A percentile compares a stretch with the other conserved stretches of the same genome.
Conservation (phyloP, 2,329 filamentous ascomycete genomes). For the Fusarium newnesense region DNA sequence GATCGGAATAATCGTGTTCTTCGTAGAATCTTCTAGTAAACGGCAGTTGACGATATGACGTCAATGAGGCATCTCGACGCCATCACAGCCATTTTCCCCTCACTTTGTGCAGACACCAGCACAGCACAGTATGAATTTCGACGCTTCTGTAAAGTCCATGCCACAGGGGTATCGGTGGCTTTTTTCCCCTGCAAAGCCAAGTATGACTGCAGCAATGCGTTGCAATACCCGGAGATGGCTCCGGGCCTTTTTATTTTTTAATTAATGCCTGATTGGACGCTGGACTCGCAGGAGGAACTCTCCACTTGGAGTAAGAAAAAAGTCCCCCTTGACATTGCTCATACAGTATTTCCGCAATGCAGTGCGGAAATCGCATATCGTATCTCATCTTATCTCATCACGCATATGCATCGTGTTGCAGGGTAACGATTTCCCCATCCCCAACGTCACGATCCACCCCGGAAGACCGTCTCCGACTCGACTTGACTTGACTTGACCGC, state of each 20-base stretch:
- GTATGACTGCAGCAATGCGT: not conserved
- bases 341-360: not conserved
- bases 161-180: conserved; percentile 6
- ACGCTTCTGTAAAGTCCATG: conserved; percentile 11
- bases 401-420: conserved; percentile 2
- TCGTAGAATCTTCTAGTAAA: conserved; percentile 21
- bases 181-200: not conserved
- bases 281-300: conserved; percentile 37
- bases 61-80: conserved; percentile 38
- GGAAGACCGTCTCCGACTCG: conserved; percentile 39
- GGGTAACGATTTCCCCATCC: not conserved
- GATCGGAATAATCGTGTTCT: not conserved
- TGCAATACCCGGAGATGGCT: not conserved
- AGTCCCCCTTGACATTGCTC: conserved; percentile 6
- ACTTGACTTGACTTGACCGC: not conserved
- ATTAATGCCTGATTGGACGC: not conserved
- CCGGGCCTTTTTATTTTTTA: not conserved
- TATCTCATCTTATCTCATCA: not conserved
- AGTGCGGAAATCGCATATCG: not conserved
- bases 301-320: conserved; percentile 17
- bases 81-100: conserved; percentile 21
- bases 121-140: conserved; percentile 4
- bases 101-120: not conserved
- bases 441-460: conserved; percentile 10
- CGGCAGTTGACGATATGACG: conserved; percentile 26